Conservation (phyloP, 202 grass and related monocot genomes). For the Zizania palustris region DNA sequence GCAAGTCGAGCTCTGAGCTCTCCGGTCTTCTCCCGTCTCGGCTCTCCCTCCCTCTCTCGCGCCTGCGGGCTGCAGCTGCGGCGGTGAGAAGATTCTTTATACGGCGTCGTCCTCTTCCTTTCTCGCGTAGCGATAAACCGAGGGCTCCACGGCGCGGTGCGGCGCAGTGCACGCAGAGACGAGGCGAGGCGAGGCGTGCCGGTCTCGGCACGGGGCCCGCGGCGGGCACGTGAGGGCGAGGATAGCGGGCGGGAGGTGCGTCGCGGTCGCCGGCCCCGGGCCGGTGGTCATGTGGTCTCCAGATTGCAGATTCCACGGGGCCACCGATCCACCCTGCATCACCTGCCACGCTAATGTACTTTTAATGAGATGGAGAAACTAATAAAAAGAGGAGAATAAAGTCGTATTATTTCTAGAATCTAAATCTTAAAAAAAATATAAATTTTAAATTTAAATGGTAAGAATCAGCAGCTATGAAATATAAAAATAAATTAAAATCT, state of each 20-base stretch:
- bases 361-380: no score
- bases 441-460: no score
- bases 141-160: not conserved
- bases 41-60: not conserved
- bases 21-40: not conserved
- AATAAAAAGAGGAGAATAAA: no score
- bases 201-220: not conserved
- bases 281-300: slow-evolving; percentile 31
- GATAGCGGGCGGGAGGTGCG: slow-evolving; percentile 36
- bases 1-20: not conserved
- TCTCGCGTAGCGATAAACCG: not conserved
- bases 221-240: slow-evolving; percentile 39
- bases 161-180: no score
- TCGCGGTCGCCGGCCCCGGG: not conserved
- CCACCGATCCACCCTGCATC: slow-evolving; percentile 15
- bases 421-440: no score
- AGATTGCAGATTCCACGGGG: slow-evolving; percentile 37
- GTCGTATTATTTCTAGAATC: no score
- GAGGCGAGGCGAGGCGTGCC: no score
- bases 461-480: no score
- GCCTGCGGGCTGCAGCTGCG: not conserved
- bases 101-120: not conserved
- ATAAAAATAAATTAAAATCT: no score
- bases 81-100: not conserved
- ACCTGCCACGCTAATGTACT: not conserved